Conservation (phyloP, 225 moss, liverwort and hornwort species). For the Pseudisothecium myosuroides region DNA sequence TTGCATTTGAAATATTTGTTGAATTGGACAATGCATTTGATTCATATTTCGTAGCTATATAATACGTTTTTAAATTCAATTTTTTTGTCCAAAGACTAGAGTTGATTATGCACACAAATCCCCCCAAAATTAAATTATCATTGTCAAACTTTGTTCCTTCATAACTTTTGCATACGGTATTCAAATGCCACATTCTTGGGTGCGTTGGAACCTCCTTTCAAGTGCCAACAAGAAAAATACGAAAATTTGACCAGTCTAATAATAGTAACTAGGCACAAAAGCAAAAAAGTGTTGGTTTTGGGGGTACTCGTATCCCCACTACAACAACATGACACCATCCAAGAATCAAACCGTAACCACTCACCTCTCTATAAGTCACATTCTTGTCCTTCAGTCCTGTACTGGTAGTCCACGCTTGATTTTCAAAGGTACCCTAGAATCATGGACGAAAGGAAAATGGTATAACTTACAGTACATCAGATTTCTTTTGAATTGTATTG, state of each 20-base stretch:
- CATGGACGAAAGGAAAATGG: not conserved
- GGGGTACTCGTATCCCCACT: too few relatives aligned
- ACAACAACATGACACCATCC: not conserved
- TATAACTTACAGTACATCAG: not conserved
- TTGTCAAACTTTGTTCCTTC: not conserved
- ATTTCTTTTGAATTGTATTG: not conserved
- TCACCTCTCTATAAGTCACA: too few relatives aligned
- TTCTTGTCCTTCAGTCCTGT: not conserved
- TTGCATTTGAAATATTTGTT: too few relatives aligned
- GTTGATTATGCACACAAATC: too few relatives aligned
- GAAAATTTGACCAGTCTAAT: not conserved
- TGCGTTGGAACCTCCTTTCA: not conserved
- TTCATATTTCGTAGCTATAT: too few relatives aligned
- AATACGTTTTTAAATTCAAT: too few relatives aligned
- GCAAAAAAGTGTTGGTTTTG: accelerated
- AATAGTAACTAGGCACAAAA: not conserved
- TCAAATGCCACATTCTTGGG: not conserved
- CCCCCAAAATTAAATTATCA: too few relatives aligned
- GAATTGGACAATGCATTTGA: too few relatives aligned
- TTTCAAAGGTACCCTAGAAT: not conserved
- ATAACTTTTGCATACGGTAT: not conserved
- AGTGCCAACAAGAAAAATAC: not conserved
- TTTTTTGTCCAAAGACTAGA: too few relatives aligned
- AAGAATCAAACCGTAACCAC: not conserved
- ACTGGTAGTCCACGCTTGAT: not conserved